Evolutionary conservation across 2,329 filamentous ascomycete genomes (phyloP).

Genomic region (Aspergillus neoniger): DNA sequence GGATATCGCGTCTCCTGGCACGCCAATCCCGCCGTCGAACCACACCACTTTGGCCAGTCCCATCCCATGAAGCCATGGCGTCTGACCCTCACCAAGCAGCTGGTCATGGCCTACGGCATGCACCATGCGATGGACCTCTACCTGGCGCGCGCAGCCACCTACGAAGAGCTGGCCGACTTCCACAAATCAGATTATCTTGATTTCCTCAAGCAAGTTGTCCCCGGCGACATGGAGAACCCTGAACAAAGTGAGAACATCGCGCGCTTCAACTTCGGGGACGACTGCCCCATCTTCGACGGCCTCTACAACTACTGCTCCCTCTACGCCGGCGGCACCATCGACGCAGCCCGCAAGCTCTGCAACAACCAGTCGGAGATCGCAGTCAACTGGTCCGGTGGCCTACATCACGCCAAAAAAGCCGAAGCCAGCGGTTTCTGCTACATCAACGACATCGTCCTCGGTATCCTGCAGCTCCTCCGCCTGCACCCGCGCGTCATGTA

Average conservation of each 20-base stretch:
- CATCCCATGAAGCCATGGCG: constrained; percentile 99
- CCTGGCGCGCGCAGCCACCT: constrained; percentile 77
- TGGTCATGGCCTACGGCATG: constrained; percentile 93
- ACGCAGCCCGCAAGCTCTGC: constrained; percentile 86
- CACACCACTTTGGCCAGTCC: constrained; percentile 93
- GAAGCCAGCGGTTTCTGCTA: constrained; percentile 98
- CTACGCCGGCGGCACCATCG: constrained; percentile 86
- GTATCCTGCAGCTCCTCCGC: constrained; percentile 82
- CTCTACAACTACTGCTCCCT: constrained; percentile 94
- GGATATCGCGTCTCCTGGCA: constrained; percentile 95
- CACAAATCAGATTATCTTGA: constrained; percentile 89
- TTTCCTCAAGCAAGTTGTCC: constrained; percentile 74
- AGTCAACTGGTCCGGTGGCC: constrained; percentile 94
- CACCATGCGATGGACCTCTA: constrained; percentile 97
- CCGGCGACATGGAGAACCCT: constrained; percentile 67
- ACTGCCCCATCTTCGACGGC: constrained; percentile 95
- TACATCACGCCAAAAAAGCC: constrained; percentile 93
- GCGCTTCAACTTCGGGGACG: constrained; percentile 85
- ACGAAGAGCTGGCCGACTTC: constrained; percentile 83
- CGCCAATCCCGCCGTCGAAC: constrained; percentile 90
- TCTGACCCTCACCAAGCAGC: constrained; percentile 88
- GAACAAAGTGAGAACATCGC: constrained; percentile 59
- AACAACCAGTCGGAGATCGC: constrained; percentile 89
- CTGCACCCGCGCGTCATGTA: constrained; percentile 85
- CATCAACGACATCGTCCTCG: constrained; percentile 96